Conservation (phyloP, 2,329 filamentous ascomycete genomes). For the Ophiosphaerella korrae region DNA sequence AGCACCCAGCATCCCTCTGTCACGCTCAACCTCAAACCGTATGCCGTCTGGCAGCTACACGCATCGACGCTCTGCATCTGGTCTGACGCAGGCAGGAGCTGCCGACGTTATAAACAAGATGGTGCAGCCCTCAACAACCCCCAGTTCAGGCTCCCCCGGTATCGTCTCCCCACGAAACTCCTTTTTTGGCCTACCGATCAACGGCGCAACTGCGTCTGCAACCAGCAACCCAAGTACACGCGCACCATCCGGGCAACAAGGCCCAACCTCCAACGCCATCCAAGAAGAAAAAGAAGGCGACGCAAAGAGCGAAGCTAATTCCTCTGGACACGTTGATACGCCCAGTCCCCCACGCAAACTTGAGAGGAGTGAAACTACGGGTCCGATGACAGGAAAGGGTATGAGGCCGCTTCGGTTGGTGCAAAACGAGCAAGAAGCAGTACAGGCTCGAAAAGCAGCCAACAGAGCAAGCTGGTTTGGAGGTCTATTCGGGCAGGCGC, state of each 20-base stretch:
- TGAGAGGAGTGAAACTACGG: slow-evolving; percentile 48
- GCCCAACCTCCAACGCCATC: slow-evolving; percentile 20
- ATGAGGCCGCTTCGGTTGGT: slow-evolving; percentile 85
- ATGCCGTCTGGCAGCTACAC: slow-evolving; percentile 41
- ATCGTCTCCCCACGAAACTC: slow-evolving; percentile 45
- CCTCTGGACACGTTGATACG: slow-evolving; percentile 41
- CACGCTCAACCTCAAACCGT: slow-evolving; percentile 59
- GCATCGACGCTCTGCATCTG: slow-evolving; percentile 53
- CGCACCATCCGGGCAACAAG: slow-evolving; percentile 40
- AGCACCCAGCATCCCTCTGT: slow-evolving; percentile 76
- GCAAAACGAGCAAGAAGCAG: slow-evolving; percentile 64
- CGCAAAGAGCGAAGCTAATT: slow-evolving; percentile 27
- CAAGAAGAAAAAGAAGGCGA: slow-evolving; percentile 43
- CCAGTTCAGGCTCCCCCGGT: slow-evolving; percentile 56
- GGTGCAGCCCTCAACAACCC: slow-evolving; percentile 66
- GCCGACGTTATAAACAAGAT: slow-evolving; percentile 85
- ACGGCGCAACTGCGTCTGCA: slow-evolving; percentile 32
- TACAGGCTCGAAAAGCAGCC: slow-evolving; percentile 48
- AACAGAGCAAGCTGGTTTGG: slow-evolving; percentile 55
- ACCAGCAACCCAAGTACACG: slow-evolving; percentile 44
- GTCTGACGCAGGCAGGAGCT: slow-evolving; percentile 58
- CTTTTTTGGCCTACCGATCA: slow-evolving; percentile 49
- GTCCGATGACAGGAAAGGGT: slow-evolving; percentile 64
- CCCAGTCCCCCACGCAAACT: slow-evolving; percentile 63
- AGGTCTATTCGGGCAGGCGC: slow-evolving; percentile 49